Base-by-base conservation (phyloP, 257 asterid genomes). In the Penstemon newberryi region DNA sequence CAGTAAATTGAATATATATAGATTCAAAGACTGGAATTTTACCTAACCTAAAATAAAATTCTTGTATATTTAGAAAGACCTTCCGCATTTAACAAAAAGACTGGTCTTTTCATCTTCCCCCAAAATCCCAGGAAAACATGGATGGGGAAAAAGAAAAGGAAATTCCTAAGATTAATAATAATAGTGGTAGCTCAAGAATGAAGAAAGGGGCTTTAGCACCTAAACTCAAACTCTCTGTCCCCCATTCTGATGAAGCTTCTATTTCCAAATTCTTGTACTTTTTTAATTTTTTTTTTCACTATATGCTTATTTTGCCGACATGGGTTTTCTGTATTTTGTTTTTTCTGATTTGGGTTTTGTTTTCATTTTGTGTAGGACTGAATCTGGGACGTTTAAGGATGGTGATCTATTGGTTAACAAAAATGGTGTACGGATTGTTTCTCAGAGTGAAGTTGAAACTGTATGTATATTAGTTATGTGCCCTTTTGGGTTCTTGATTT, bases 381-480 rank as follows among this genome's bases (percentile, higher is more conserved):
- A 84, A 70, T 94, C 99, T 39, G 99, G 99, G 66, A 94, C 99
- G 40, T 94, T 94, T 69, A 94, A 81, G 89, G 91, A 89, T 84
- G 99, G 97, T 18, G 98, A 94, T 85, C 91, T 94, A 71, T 81
- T 91, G 82, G 99, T 94, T 70, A 94, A 91, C 78, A 80, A 84
- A 72, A 90, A 94, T 62, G 98, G 99, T 8, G 96, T 94, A 74
- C 87, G 98, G 68, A 78, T 94, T 73, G 93, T 89, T 40, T 81
- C 98, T 11, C 82, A 86, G 56, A 75, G 69, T 72, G 89, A 87
- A 87, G 84, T 79, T 66, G 96, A 85, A 77, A 76, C 87, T 71
- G 99, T 94, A 82, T 51, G 87, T 39, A 49, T 42, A 18, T 43
- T 60, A 4, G 7, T 7, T 39, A 51, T 51, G 51, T 43, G 45